phyloP scores from a whole-genome alignment of 768 basidiomycete species.

The Suillus brevipes region DNA sequence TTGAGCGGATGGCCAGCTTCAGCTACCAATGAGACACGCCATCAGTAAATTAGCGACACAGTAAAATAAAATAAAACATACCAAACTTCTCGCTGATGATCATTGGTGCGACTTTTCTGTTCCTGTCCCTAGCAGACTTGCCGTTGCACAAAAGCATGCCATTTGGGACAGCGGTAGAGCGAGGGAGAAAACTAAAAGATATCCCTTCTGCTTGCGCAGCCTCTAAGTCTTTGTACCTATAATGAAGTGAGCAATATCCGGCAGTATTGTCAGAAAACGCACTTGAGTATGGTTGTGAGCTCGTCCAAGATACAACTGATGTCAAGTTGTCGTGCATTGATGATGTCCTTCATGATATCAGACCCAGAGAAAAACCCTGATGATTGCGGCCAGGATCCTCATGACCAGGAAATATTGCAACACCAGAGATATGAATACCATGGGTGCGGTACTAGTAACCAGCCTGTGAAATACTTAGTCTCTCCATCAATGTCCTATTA shows the following conservation, averaged over 20 bases:
- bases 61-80: neutral
- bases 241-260: neutral
- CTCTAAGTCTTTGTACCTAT: neutral
- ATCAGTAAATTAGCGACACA: neutral
- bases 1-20: neutral
- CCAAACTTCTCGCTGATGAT: neutral
- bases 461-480: neutral
- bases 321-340: neutral
- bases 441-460: neutral
- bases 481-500: neutral
- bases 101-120: neutral
- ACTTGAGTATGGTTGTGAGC: neutral
- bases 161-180: neutral
- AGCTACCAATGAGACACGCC: neutral
- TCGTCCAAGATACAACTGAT: neutral
- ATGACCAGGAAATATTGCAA: constrained; percentile 3
- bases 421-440: constrained; percentile 1
- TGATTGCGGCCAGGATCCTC: constrained; percentile 3
- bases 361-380: constrained; percentile 4
- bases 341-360: too few species aligned
- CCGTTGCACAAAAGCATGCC: neutral
- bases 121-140: neutral
- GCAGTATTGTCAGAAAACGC: neutral
- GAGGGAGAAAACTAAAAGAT: neutral
- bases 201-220: neutral